Evolutionary conservation across 306 rosid genomes (phyloP).

Genomic region (Coriaria nepalensis): DNA sequence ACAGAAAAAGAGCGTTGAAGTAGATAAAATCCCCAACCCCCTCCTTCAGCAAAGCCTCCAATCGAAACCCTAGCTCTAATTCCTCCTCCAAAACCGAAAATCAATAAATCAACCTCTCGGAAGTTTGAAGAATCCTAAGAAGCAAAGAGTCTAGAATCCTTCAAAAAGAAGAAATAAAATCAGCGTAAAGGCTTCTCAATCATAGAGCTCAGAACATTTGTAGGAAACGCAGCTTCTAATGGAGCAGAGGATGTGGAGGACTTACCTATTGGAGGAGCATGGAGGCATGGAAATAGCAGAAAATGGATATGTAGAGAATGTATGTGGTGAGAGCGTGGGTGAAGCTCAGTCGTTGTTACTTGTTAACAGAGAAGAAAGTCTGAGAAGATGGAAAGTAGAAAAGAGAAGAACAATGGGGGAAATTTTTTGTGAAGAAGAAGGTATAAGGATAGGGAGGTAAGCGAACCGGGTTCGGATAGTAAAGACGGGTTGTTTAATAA

Average conservation of each 20-base stretch:
- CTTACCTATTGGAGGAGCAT: background rate
- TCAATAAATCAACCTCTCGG: conserved; percentile 18
- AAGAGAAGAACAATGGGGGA: too few species aligned
- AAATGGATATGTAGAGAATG: too few species aligned
- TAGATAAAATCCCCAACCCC: conserved; percentile 14
- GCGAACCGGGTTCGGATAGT: too few species aligned
- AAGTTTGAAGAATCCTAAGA: conserved; percentile 60
- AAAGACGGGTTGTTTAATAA: too few species aligned
- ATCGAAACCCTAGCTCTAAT: conserved; percentile 42
- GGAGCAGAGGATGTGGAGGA: conserved; percentile 15
- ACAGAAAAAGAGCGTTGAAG: conserved; percentile 31
- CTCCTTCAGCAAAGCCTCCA: conserved; percentile 20
- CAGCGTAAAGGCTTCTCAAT: conserved; percentile 16
- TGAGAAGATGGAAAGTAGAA: too few species aligned
- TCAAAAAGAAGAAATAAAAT: conserved; percentile 12
- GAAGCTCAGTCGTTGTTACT: too few species aligned
- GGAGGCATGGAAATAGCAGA: too few species aligned
- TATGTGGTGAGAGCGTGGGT: too few species aligned
- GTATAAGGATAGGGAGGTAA: too few species aligned
- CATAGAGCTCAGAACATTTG: conserved; percentile 15
- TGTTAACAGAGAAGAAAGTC: too few species aligned
- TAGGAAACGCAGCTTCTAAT: background rate
- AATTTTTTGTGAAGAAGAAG: too few species aligned
- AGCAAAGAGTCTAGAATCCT: conserved; percentile 28
- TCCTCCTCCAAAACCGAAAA: conserved; percentile 21